Evolutionary conservation across 2,329 filamentous ascomycete species (phyloP), one percentile per base, ranked within the genome.

Genomic region (Leptographium wingfieldii): DNA sequence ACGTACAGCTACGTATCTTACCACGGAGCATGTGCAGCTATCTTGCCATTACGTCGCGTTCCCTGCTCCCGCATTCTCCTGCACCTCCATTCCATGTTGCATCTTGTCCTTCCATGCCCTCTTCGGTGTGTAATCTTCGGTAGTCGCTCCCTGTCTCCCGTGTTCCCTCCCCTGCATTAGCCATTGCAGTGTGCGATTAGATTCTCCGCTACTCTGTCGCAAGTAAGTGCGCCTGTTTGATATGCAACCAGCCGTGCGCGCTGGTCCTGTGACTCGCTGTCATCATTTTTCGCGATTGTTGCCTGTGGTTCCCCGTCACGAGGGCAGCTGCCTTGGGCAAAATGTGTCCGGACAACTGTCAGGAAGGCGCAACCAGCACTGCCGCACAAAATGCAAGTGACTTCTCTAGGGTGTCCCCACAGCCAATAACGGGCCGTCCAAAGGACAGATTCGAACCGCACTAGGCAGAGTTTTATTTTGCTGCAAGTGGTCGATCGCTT

Each of bases 121-220:
- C 49, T 52, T 55, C 31, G 29, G n/a, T 55, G 53, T 55, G 14
- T 38, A 40, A 38, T 55, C 53, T n/a, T 35, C 33, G 53, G 52
- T 33, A 54, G 52, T 54, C 52, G 29, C 53, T 40, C 53, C 33
- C n/a, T 43, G 33, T 31, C 33, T 38, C 43, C 53, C 53, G 29
- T 43, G 53, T n/a, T 56, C 55, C 38, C 35, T 48, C 55, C 40
- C 55, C 55, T 56, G 55, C 55, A 56, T 49, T 31, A 35, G 55
- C 40, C 19, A 56, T 49, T n/a, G 55, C 22, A 49, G n/a, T 19
- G 27, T 31, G 49, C 31, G 49, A 52, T 52, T 31, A 52, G 49
- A 52, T 52, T 31, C 25, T 52, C 49, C 49, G 49, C 49, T n/a
- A 31, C 49, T 31, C 33, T 52, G 49, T 52, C 27, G 27, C 25